A percentile compares a stretch with the other conserved stretches of the same genome.
Conservation (phyloP, 2,329 filamentous ascomycete species). For the Aspergillus quadrilineatus region DNA sequence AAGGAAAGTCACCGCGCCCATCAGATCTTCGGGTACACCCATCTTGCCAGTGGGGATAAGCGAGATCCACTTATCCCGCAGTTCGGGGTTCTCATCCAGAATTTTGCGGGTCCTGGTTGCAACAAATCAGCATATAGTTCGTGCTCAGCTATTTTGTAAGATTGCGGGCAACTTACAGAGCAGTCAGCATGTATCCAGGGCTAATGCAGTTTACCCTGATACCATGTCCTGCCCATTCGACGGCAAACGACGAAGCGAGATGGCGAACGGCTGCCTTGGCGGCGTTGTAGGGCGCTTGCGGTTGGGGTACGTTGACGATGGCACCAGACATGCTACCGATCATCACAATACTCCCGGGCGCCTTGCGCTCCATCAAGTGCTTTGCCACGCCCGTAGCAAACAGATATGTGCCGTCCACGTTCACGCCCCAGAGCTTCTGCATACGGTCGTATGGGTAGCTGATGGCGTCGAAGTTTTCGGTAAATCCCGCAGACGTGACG, state of each 20-base stretch:
- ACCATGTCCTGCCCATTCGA: constrained; percentile 85
- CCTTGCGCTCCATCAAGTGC: constrained; percentile 80
- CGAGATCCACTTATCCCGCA: constrained; percentile 86
- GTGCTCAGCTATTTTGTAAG: not conserved
- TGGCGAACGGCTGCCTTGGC: constrained; percentile 91
- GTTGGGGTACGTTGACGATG: constrained; percentile 94
- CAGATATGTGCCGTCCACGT: constrained; percentile 88
- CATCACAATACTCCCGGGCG: constrained; percentile 82
- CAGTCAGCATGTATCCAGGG: constrained; percentile 94
- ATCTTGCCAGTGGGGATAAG: constrained; percentile 92
- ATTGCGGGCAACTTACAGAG: constrained; percentile 63
- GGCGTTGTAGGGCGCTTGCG: constrained; percentile 88
- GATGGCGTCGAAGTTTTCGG: constrained; percentile 90
- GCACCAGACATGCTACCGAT: constrained; percentile 93
- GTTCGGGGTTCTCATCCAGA: constrained; percentile 84
- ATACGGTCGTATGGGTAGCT: constrained; percentile 88
- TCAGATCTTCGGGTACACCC: constrained; percentile 86
- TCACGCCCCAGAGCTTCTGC: constrained; percentile 91
- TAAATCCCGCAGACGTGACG: constrained; percentile 95
- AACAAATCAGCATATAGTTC: constrained; percentile 7
- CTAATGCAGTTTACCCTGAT: constrained; percentile 96
- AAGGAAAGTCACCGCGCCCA: constrained; percentile 87
- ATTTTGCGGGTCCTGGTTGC: constrained; percentile 79
- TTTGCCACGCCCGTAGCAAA: constrained; percentile 82
- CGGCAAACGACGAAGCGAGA: constrained; percentile 79